Conservation (phyloP, 1,284 basidiomycete species). For the Coniophora puteana region DNA sequence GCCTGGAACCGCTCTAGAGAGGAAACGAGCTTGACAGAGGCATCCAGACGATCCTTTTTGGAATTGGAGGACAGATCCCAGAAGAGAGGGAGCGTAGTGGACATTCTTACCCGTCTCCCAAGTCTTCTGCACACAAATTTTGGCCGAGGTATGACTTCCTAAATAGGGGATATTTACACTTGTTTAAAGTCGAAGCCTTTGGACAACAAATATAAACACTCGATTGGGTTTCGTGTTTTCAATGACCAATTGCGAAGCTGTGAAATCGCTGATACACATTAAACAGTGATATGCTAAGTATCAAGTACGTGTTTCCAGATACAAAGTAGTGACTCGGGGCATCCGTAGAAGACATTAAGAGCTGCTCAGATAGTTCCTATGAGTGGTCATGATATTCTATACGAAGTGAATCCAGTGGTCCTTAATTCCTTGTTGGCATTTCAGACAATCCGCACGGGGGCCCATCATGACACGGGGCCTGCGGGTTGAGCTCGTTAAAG, state of each 20-base stretch:
- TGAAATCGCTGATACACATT: conserved; percentile 3
- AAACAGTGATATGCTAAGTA: not conserved
- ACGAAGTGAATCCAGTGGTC: conserved; percentile 71
- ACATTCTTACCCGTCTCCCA: conserved; percentile 41
- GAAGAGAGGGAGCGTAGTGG: conserved; percentile 86
- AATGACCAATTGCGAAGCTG: not conserved
- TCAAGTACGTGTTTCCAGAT: not conserved
- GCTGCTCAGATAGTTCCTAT: conserved; percentile 3
- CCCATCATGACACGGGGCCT: conserved; percentile 66
- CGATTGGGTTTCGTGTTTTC: not conserved
- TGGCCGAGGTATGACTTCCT: not conserved
- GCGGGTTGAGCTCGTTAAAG: no score
- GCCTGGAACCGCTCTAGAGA: conserved; percentile 82
- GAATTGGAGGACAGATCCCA: conserved; percentile 89
- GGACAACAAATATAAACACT: conserved; percentile 1
- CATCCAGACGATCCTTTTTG: conserved; percentile 77
- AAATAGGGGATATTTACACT: conserved; percentile 18
- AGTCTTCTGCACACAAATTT: conserved; percentile 11
- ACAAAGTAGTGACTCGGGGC: not conserved
- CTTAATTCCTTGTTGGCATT: conserved; percentile 62
- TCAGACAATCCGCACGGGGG: conserved; percentile 66
- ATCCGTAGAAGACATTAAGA: conserved; percentile 1
- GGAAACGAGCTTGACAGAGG: conserved; percentile 81
- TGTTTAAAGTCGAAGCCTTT: conserved; percentile 14
- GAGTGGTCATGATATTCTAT: conserved; percentile 20